A percentile compares a stretch with the other conserved stretches of the same genome.
Evolutionary conservation across 2,329 filamentous ascomycete species (phyloP).

Genomic region (Pyricularia grisea): DNA sequence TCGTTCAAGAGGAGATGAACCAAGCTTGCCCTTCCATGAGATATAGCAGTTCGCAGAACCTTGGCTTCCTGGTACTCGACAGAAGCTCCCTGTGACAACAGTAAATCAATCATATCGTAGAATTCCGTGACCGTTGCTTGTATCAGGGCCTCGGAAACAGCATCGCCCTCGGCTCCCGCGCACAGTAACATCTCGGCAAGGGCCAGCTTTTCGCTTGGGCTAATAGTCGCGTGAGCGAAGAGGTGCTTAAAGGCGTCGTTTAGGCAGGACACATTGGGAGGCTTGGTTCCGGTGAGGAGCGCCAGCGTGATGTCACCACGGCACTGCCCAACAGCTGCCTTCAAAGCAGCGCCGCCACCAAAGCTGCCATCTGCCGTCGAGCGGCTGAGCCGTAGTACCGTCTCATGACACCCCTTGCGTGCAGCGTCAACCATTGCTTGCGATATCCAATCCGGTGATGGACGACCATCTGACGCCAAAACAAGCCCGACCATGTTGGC

Average conservation of each 20-base stretch:
- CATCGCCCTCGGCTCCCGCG: constrained; percentile 44
- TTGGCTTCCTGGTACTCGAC: constrained; percentile 42
- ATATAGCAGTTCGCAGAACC: constrained; percentile 38
- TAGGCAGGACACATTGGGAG: constrained; percentile 37
- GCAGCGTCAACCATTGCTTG: constrained; percentile 42
- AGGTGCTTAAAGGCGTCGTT: constrained; percentile 40
- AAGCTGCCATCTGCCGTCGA: constrained; percentile 43
- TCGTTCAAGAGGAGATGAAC: constrained; percentile 36
- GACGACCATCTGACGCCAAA: constrained; percentile 38
- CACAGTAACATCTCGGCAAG: constrained; percentile 48
- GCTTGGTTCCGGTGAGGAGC: constrained; percentile 41
- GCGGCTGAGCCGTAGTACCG: constrained; percentile 39
- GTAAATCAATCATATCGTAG: constrained; percentile 43
- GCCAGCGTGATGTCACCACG: constrained; percentile 45
- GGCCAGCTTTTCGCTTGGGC: constrained; percentile 37
- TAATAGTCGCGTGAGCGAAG: constrained; percentile 33
- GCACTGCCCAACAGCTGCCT: constrained; percentile 35
- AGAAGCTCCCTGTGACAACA: constrained; percentile 43
- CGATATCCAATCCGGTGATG: constrained; percentile 31
- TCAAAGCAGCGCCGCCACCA: constrained; percentile 41
- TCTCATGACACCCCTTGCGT: constrained; percentile 37
- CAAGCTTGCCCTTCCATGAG: constrained; percentile 34
- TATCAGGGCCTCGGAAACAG: constrained; percentile 36
- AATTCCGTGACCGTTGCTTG: constrained; percentile 39
- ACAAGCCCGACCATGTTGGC: constrained; percentile 37